A percentile compares a stretch with the other conserved stretches of the same genome.
Conservation (phyloP, 1,284 basidiomycete genomes). For the Cystobasidium slooffiae region DNA sequence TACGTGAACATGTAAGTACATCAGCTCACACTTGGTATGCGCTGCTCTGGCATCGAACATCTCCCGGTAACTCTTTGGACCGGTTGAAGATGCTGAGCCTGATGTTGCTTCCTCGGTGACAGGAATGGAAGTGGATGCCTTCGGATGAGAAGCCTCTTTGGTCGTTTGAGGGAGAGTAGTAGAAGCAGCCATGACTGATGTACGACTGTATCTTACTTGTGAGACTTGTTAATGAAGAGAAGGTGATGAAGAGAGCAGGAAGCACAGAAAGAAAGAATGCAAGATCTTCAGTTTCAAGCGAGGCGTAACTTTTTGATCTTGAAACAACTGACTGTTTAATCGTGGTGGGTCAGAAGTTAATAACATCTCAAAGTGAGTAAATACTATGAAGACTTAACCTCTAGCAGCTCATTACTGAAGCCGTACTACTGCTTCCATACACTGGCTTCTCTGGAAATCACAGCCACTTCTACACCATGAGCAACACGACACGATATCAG, state of each 20-base stretch:
- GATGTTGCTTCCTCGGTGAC: neutral
- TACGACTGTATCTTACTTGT: too few species aligned
- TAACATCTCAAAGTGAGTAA: neutral
- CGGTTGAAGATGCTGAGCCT: neutral
- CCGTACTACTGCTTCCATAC: too few species aligned
- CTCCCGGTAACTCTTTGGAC: slow-evolving; percentile 34
- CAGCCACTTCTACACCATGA: slow-evolving; percentile 16
- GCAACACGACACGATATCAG: slow-evolving; percentile 31
- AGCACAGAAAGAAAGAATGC: neutral
- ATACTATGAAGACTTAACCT: too few species aligned
- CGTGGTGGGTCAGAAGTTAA: neutral
- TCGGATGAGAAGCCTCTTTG: slow-evolving; percentile 31
- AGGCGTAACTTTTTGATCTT: slow-evolving; percentile 9
- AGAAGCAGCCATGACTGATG: too few species aligned
- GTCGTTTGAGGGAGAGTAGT: slow-evolving; percentile 26
- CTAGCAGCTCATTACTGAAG: too few species aligned
- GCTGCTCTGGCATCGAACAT: slow-evolving; percentile 41
- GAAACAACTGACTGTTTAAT: neutral
- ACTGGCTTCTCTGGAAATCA: too few species aligned
- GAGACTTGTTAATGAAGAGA: too few species aligned
- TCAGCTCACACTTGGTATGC: slow-evolving; percentile 41
- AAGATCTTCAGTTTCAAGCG: neutral
- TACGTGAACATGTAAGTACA: neutral
- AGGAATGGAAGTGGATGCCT: slow-evolving; percentile 6
- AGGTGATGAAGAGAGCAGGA: neutral